A percentile compares a stretch with the other conserved stretches of the same genome.
Evolutionary conservation across 345 rosid genomes (phyloP).

Genomic region (Eucalyptus polyanthemos): DNA sequence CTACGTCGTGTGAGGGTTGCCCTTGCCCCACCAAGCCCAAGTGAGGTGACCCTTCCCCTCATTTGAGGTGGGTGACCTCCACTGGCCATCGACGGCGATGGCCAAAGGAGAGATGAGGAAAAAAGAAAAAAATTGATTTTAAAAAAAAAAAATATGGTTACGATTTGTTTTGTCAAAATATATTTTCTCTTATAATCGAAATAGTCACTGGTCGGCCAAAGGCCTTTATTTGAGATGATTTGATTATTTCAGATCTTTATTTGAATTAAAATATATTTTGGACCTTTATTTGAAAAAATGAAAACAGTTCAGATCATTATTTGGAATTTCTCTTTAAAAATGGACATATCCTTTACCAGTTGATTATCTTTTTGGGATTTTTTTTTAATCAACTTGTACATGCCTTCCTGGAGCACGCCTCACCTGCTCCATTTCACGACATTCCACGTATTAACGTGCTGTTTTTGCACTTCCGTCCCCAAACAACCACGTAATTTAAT

Average conservation of each 20-base stretch:
- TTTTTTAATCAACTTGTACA: neutral
- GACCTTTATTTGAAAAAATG: fast-evolving
- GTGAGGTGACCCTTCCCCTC: too few relatives aligned
- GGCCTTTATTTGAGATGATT: fast-evolving
- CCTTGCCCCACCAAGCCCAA: too few relatives aligned
- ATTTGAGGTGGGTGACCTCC: fast-evolving
- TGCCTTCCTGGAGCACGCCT: neutral
- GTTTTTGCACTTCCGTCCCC: neutral
- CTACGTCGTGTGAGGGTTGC: fast-evolving
- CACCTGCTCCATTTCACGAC: neutral
- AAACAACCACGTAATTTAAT: neutral
- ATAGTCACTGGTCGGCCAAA: too few relatives aligned
- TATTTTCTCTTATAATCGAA: too few relatives aligned
- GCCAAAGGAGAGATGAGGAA: too few relatives aligned
- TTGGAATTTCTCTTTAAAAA: too few relatives aligned
- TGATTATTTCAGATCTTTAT: too few relatives aligned
- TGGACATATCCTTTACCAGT: neutral
- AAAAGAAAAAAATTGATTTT: too few relatives aligned
- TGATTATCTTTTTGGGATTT: neutral
- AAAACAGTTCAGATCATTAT: fast-evolving
- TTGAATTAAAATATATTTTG: too few relatives aligned
- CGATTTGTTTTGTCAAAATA: too few relatives aligned
- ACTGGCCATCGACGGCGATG: fast-evolving
- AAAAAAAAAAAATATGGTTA: too few relatives aligned
- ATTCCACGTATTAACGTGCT: neutral